A percentile compares a stretch with the other conserved stretches of the same genome.
Conservation (phyloP, 2,329 filamentous ascomycete species). For the Drechslerella coelobrocha region DNA sequence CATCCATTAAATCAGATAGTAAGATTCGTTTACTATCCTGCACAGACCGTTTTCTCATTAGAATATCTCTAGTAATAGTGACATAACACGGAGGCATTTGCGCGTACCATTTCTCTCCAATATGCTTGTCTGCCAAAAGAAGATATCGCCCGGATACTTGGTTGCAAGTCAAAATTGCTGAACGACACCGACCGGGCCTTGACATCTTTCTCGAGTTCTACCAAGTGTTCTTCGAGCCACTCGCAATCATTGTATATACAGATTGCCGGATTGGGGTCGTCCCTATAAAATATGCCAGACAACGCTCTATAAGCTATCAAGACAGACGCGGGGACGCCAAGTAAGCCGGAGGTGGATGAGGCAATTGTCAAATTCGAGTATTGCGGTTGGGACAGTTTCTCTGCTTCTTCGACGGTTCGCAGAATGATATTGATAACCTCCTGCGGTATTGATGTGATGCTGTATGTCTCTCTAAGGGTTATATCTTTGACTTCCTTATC, state of each 20-base stretch:
- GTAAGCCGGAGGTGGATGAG: constrained; percentile 72
- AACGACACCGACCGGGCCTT: constrained; percentile 21
- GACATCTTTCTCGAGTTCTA: constrained; percentile 32
- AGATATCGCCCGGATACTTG: constrained; percentile 42
- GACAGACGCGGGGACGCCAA: constrained; percentile 73
- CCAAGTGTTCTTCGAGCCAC: constrained; percentile 66
- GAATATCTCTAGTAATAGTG: too few relatives aligned
- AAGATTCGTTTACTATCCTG: constrained; percentile 46
- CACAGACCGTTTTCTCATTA: neutral
- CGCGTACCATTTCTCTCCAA: constrained; percentile 48
- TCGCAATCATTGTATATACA: constrained; percentile 72
- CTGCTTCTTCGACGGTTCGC: constrained; percentile 67
- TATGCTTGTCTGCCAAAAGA: constrained; percentile 52
- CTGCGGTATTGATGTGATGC: constrained; percentile 84
- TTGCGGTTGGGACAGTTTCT: constrained; percentile 52
- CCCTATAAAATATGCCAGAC: constrained; percentile 74
- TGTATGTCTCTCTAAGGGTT: constrained; percentile 82
- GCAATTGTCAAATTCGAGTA: constrained; percentile 66
- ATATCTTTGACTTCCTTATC: constrained; percentile 63
- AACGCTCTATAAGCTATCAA: constrained; percentile 81
- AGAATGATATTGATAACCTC: constrained; percentile 73
- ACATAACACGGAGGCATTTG: too few relatives aligned
- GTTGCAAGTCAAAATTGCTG: constrained; percentile 23
- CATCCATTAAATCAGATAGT: constrained; percentile 53
- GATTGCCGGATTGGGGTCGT: constrained; percentile 70